Evolutionary conservation across 2,329 filamentous ascomycete genomes (phyloP).

Genomic region (Westerdykella ornata): DNA sequence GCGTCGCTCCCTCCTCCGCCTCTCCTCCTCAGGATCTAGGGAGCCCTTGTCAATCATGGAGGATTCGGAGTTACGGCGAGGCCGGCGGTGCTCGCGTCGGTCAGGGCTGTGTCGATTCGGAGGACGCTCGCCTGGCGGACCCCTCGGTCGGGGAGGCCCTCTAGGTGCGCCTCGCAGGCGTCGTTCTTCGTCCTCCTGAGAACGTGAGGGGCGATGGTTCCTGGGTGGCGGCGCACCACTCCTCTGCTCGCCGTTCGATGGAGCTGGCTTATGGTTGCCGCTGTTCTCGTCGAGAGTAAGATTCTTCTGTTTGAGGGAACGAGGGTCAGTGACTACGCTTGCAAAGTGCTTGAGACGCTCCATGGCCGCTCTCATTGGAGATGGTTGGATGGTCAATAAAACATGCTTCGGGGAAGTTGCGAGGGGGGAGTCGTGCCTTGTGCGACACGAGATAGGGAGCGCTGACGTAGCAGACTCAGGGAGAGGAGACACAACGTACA

Average conservation of each 20-base stretch:
- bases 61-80: conserved; percentile 72
- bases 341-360: conserved; percentile 37
- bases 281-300: conserved; percentile 59
- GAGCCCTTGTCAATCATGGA: conserved; percentile 61
- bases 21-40: conserved; percentile 55
- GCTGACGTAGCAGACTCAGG: conserved; percentile 12
- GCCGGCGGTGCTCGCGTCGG: conserved; percentile 46
- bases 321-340: conserved; percentile 39
- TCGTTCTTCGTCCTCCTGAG: conserved; percentile 56
- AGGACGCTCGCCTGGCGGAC: conserved; percentile 35
- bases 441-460: conserved; percentile 13
- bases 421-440: conserved; percentile 5
- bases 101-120: conserved; percentile 30
- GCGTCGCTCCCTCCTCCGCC: conserved; percentile 45
- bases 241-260: conserved; percentile 37
- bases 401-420: background rate
- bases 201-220: conserved; percentile 56
- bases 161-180: conserved; percentile 41
- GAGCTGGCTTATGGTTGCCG: conserved; percentile 33
- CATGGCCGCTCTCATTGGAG: conserved; percentile 23
- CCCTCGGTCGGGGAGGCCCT: conserved; percentile 33
- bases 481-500: conserved; percentile 51
- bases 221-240: conserved; percentile 43
- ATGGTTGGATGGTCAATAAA: background rate
- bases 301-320: conserved; percentile 51